phyloP scores from a whole-genome alignment of 2,329 filamentous ascomycete genomes.

The Hypoxylon sp. region DNA sequence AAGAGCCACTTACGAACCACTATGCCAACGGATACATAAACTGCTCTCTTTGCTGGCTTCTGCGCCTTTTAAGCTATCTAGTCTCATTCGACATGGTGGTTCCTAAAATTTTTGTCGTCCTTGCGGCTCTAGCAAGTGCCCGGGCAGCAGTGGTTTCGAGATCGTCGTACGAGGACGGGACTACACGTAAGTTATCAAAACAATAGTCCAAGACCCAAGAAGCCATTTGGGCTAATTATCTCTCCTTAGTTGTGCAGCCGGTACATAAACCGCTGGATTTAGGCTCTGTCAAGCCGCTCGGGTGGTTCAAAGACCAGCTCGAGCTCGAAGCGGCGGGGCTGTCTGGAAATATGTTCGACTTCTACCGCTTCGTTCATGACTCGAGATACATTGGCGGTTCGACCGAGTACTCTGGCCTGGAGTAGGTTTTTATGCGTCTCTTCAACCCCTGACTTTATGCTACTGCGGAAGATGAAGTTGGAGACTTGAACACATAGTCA shows the following conservation, averaged over 20 bases:
- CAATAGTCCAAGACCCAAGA: not conserved
- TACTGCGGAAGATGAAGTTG: not conserved
- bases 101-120: conserved; percentile 12
- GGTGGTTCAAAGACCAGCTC: conserved; percentile 49
- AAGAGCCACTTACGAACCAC: conserved; percentile 6
- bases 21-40: not conserved
- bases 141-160: conserved; percentile 12
- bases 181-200: conserved; percentile 17
- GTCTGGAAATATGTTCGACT: conserved; percentile 60
- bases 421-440: conserved; percentile 46
- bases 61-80: not conserved
- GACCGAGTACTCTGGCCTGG: conserved; percentile 65
- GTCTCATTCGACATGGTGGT: conserved; percentile 16
- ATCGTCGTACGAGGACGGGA: conserved; percentile 25
- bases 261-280: conserved; percentile 41
- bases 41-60: not conserved
- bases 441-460: not conserved
- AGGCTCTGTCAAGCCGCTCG: conserved; percentile 45
- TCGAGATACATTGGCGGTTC: conserved; percentile 65
- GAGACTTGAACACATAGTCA: not conserved
- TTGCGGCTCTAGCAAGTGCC: conserved; percentile 19
- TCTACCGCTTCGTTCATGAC: conserved; percentile 66
- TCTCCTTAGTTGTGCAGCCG: conserved; percentile 43
- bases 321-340: conserved; percentile 45
- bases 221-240: conserved; percentile 7